These are phyloP conservation scores for Chalciporus pseudorubinellus DNA, from an alignment of 768 basidiomycete genomes.

Conservation along the genomic window DNA sequence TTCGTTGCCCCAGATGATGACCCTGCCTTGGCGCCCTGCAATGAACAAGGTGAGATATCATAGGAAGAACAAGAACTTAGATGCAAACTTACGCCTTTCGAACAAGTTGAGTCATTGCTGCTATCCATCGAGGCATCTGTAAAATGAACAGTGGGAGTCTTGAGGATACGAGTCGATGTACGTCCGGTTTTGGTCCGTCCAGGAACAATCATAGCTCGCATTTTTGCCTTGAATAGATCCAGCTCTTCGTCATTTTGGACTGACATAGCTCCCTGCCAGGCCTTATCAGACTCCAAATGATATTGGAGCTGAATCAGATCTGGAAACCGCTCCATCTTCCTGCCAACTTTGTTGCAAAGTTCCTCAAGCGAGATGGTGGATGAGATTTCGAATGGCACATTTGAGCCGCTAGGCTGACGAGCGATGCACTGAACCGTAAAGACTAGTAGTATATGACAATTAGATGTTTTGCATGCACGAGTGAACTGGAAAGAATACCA, in stretches of 20 bases:
- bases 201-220: neutral
- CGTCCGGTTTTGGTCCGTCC: neutral
- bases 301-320: neutral
- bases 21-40: neutral
- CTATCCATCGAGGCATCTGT: neutral
- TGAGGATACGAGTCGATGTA: neutral
- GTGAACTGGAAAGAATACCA: neutral
- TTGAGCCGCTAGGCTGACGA: neutral
- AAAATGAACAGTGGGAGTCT: neutral
- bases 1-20: neutral
- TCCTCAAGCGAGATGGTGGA: slow-evolving; percentile 1
- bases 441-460: neutral
- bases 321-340: slow-evolving; percentile 1
- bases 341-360: neutral
- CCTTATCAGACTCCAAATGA: neutral
- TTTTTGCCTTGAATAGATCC: neutral
- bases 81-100: neutral
- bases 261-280: neutral
- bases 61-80: neutral
- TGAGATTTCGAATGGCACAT: neutral
- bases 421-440: neutral
- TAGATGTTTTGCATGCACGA: neutral
- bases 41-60: neutral
- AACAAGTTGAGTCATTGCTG: neutral
- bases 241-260: neutral